Conservation (phyloP, 148 eudicot species). For the Oxyria digyna region DNA sequence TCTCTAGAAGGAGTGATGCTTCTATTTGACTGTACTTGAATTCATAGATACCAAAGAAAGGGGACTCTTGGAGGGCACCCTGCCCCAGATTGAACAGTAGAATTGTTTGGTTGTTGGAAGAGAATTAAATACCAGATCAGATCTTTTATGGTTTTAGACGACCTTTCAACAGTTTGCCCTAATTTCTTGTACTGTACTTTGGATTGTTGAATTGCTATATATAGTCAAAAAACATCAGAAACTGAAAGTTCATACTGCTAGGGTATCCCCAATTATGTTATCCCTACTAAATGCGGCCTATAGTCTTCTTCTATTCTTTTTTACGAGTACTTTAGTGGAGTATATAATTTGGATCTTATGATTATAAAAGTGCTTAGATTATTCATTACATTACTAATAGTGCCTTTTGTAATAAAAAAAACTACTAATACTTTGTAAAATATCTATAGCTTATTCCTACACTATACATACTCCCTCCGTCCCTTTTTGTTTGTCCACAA, state of each 20-base stretch:
- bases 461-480: too few species aligned
- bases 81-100: slow-evolving; percentile 1
- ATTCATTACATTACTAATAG: too few species aligned
- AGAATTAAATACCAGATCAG: not conserved
- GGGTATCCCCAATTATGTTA: too few species aligned
- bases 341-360: too few species aligned
- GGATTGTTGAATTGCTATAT: not conserved
- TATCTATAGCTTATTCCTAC: too few species aligned
- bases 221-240: slow-evolving; percentile 5
- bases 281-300: too few species aligned
- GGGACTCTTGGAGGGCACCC: slow-evolving; percentile 6
- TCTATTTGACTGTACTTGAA: not conserved
- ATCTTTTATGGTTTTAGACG: not conserved
- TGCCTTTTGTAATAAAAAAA: too few species aligned
- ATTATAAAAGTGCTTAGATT: too few species aligned
- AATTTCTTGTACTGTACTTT: not conserved
- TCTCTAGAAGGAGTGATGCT: not conserved
- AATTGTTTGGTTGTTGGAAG: not conserved
- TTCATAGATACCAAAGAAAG: slow-evolving; percentile 15
- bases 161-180: slow-evolving; percentile 7
- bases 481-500: too few species aligned
- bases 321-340: too few species aligned
- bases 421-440: too few species aligned
- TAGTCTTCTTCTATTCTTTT: too few species aligned
- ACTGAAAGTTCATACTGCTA: not conserved